These are phyloP conservation scores for Trypanosoma conorhini DNA, from an alignment of 208 protist genomes.

Conservation along the genomic window DNA sequence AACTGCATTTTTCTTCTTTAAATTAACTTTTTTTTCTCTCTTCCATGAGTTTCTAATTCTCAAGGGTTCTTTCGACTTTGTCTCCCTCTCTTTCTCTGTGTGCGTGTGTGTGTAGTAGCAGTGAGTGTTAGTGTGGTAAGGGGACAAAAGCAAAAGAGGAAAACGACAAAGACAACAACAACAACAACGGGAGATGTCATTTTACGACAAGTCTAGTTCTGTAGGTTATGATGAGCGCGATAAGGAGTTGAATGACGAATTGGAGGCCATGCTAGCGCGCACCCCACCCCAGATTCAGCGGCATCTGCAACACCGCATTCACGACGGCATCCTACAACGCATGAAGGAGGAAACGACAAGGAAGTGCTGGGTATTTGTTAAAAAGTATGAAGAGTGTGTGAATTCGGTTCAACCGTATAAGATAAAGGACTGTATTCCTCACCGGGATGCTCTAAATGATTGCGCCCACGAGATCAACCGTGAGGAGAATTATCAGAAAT, in stretches of 20 bases:
- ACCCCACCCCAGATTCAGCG: slow-evolving; percentile 65
- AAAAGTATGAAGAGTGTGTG: slow-evolving; percentile 78
- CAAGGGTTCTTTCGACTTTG: neutral
- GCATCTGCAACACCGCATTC: slow-evolving; percentile 79
- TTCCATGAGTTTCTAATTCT: neutral
- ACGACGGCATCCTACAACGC: slow-evolving; percentile 84
- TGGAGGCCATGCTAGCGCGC: slow-evolving; percentile 69
- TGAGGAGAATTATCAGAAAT: slow-evolving; percentile 85
- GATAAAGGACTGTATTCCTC: slow-evolving; percentile 69
- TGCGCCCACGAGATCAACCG: slow-evolving; percentile 80
- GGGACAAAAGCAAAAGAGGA: too few relatives aligned
- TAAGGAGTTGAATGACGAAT: slow-evolving; percentile 68
- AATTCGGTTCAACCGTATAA: slow-evolving; percentile 63
- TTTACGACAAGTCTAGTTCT: slow-evolving; percentile 83
- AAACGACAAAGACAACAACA: neutral
- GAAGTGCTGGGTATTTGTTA: slow-evolving; percentile 74
- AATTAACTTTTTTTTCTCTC: slow-evolving; percentile 14
- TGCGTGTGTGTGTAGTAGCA: neutral
- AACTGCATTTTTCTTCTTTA: neutral
- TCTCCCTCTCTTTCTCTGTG: neutral
- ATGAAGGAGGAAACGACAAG: slow-evolving; percentile 88
- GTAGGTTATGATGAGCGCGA: slow-evolving; percentile 84
- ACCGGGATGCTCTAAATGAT: slow-evolving; percentile 85
- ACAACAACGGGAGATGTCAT: slow-evolving; percentile 44
- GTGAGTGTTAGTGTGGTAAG: neutral